Conservation (phyloP, 805 yeast genomes). For the Candida insectorum region DNA sequence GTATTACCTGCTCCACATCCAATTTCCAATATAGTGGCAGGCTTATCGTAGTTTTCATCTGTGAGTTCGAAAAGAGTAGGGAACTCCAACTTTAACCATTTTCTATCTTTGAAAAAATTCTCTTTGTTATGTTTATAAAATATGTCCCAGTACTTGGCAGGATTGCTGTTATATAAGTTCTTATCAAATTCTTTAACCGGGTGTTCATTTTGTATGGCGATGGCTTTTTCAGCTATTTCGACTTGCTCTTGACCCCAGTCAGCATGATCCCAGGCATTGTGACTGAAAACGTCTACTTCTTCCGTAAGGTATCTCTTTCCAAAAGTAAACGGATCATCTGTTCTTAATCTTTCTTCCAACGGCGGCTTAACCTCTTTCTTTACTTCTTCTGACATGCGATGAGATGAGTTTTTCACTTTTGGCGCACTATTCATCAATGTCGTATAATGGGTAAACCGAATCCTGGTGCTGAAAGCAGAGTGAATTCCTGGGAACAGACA, state of each 20-base stretch:
- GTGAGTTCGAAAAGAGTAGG: conserved; percentile 82
- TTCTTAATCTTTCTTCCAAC: conserved; percentile 55
- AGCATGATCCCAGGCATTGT: conserved; percentile 96
- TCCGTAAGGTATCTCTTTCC: conserved; percentile 78
- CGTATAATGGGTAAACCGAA: conserved; percentile 4
- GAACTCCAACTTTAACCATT: conserved; percentile 93
- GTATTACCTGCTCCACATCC: conserved; percentile 99
- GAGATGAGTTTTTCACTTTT: too few relatives aligned
- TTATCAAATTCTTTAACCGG: conserved; percentile 92
- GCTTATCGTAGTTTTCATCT: conserved; percentile 59
- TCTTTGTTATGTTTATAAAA: conserved; percentile 88
- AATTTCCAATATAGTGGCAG: conserved; percentile 75
- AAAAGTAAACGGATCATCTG: conserved; percentile 87
- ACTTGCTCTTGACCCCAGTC: conserved; percentile 95
- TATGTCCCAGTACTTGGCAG: conserved; percentile 93
- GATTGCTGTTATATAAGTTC: conserved; percentile 71
- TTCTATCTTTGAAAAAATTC: conserved; percentile 93
- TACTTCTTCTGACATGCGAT: background rate
- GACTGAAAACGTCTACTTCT: conserved; percentile 81
- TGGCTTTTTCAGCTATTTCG: conserved; percentile 67
- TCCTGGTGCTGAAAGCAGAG: conserved; percentile 1
- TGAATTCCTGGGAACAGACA: background rate
- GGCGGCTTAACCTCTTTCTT: conserved; percentile 9
- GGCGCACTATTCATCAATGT: conserved; percentile 5
- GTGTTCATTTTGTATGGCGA: conserved; percentile 66